phyloP scores from a whole-genome alignment of 208 protist species.

The Acanthamoeba lenticulata region DNA sequence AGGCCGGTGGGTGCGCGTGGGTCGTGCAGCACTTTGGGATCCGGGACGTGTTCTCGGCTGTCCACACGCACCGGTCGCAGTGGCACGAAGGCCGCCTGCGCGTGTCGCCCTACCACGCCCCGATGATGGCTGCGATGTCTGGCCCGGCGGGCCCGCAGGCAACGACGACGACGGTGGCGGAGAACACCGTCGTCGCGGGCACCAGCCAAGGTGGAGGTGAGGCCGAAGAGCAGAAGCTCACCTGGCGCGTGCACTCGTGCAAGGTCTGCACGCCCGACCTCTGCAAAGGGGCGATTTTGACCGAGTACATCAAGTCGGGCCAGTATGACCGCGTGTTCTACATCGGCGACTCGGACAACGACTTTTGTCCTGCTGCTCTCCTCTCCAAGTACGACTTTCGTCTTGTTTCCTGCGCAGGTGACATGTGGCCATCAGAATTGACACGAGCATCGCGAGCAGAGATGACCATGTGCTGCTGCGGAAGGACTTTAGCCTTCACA shows the following conservation, averaged over 20 bases:
- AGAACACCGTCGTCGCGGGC: too few species aligned
- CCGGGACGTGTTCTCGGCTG: neutral
- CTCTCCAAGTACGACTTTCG: conserved; percentile 33
- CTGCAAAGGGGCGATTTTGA: conserved; percentile 29
- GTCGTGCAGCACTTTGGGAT: neutral
- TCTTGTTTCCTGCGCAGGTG: neutral
- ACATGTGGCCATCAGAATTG: neutral
- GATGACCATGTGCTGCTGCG: conserved; percentile 20
- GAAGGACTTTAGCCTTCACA: conserved; percentile 34
- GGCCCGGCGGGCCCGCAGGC: neutral
- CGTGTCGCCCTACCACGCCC: conserved; percentile 23
- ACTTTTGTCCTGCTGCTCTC: conserved; percentile 15
- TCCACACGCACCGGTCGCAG: conserved; percentile 13
- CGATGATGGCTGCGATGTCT: too few species aligned
- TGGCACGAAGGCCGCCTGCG: conserved; percentile 3
- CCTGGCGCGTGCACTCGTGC: neutral
- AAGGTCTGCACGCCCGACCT: conserved; percentile 9
- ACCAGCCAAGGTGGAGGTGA: too few species aligned
- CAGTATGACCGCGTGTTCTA: conserved; percentile 40
- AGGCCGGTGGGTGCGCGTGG: neutral
- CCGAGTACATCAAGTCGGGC: neutral
- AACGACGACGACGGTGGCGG: neutral
- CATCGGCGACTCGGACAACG: conserved; percentile 54
- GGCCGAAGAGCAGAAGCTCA: neutral
- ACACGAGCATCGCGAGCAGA: neutral